These are phyloP conservation scores for Nigrospora osmanthi DNA, from an alignment of 2,329 filamentous ascomycete genomes.

Conservation along the genomic window DNA sequence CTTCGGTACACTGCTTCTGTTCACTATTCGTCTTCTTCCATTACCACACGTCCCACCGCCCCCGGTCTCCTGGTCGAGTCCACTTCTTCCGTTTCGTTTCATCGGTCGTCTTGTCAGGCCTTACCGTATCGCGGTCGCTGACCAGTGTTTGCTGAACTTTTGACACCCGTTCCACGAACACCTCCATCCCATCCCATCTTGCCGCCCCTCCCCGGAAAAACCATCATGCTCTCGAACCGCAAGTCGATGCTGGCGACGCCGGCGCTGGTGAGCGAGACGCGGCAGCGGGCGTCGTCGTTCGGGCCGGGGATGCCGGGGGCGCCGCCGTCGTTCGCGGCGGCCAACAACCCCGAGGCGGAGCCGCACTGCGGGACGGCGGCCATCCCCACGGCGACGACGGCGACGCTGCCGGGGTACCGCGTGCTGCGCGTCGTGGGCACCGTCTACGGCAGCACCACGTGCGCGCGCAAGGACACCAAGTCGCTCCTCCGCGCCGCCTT, in stretches of 20 bases:
- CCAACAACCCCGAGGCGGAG: constrained; percentile 4
- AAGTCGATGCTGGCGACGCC: constrained; percentile 1
- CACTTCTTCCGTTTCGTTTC: too few relatives aligned
- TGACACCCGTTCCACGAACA: too few relatives aligned
- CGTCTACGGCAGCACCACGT: constrained; percentile 13
- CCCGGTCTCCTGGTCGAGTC: too few relatives aligned
- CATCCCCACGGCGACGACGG: constrained; percentile 12
- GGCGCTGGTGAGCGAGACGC: not conserved
- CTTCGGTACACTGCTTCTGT: too few relatives aligned
- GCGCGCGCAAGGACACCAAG: constrained; percentile 14
- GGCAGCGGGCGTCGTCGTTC: not conserved
- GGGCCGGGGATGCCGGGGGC: not conserved
- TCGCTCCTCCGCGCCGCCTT: constrained; percentile 9
- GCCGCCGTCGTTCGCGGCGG: not conserved
- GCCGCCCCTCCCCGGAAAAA: not conserved
- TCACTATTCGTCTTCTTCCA: too few relatives aligned
- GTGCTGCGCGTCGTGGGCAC: constrained; percentile 10
- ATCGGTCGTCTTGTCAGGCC: too few relatives aligned
- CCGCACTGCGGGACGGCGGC: constrained; percentile 12
- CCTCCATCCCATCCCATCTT: too few relatives aligned
- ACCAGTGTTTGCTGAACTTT: too few relatives aligned
- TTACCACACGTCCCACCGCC: too few relatives aligned
- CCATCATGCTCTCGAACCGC: constrained; percentile 3
- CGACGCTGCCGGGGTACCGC: constrained; percentile 13
- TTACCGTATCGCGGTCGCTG: too few relatives aligned